Percentiles rank a stretch among this genome's conserved stretches.
These are phyloP conservation scores for Coprinopsis marcescibilis DNA, from an alignment of 768 basidiomycete genomes.

Conservation along the genomic window DNA sequence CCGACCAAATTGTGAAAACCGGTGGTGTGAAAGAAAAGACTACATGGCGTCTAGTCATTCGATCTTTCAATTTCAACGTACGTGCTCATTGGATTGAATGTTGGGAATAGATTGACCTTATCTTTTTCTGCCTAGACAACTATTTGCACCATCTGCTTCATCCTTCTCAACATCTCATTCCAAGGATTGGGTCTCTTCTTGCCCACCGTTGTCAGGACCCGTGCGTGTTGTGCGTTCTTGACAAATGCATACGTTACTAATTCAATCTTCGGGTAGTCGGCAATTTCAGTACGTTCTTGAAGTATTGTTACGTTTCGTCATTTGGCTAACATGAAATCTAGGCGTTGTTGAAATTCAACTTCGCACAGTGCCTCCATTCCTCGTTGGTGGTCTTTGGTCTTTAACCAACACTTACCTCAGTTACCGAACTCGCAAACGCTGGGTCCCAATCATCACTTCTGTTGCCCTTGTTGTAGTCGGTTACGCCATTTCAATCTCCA, in stretches of 20 bases:
- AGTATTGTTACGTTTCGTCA: not conserved
- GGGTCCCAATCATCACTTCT: slow-evolving; percentile 30
- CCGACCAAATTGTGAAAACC: slow-evolving; percentile 19
- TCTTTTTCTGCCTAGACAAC: slow-evolving; percentile 19
- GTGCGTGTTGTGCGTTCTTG: slow-evolving; percentile 22
- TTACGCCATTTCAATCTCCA: slow-evolving; percentile 38
- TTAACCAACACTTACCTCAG: slow-evolving; percentile 28
- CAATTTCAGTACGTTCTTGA: slow-evolving; percentile 27
- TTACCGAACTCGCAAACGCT: slow-evolving; percentile 31
- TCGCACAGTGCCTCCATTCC: slow-evolving; percentile 42
- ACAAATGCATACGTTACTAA: not conserved
- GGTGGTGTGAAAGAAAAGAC: slow-evolving; percentile 12
- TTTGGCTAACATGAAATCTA: slow-evolving; percentile 22
- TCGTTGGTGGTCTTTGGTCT: slow-evolving; percentile 36
- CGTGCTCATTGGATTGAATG: not conserved
- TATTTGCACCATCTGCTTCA: slow-evolving; percentile 24
- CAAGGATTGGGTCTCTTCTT: slow-evolving; percentile 39
- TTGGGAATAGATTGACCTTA: not conserved
- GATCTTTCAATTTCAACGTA: slow-evolving; percentile 17
- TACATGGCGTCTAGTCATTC: slow-evolving; percentile 5
- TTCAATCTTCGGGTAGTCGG: slow-evolving; percentile 22
- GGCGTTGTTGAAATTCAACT: slow-evolving; percentile 41
- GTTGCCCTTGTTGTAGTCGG: slow-evolving; percentile 34
- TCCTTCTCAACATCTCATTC: slow-evolving; percentile 36
- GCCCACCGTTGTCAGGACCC: slow-evolving; percentile 40